phyloP scores from a whole-genome alignment of 1,284 basidiomycete genomes.

The Irpex sp. region DNA sequence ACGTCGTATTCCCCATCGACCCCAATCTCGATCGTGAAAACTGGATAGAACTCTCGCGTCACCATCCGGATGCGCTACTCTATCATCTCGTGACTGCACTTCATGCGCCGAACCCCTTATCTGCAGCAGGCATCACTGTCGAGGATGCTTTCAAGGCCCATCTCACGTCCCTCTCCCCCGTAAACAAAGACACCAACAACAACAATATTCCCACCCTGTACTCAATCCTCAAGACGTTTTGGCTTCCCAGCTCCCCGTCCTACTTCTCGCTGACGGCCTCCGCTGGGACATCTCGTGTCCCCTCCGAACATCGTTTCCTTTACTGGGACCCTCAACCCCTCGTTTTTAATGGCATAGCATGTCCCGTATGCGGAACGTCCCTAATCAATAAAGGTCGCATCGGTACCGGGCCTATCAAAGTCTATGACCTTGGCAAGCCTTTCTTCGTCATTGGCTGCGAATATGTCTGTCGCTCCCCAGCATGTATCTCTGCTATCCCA shows the following conservation, averaged over 20 bases:
- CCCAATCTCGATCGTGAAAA: slow-evolving; percentile 52
- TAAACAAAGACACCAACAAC: slow-evolving; percentile 34
- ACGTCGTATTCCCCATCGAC: slow-evolving; percentile 37
- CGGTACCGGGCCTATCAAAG: slow-evolving; percentile 63
- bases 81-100: slow-evolving; percentile 50
- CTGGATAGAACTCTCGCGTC: slow-evolving; percentile 55
- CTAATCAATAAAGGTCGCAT: slow-evolving; percentile 66
- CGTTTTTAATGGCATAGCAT: slow-evolving; percentile 71
- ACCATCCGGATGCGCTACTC: slow-evolving; percentile 53
- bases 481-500: slow-evolving; percentile 42
- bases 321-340: slow-evolving; percentile 79
- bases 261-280: slow-evolving; percentile 75
- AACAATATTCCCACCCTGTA: slow-evolving; percentile 63
- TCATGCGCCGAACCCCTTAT: slow-evolving; percentile 52
- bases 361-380: slow-evolving; percentile 54
- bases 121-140: slow-evolving; percentile 52
- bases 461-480: slow-evolving; percentile 54
- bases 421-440: slow-evolving; percentile 70
- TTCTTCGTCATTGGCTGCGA: slow-evolving; percentile 81
- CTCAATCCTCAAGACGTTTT: slow-evolving; percentile 72
- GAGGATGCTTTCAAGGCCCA: slow-evolving; percentile 74
- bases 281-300: slow-evolving; percentile 56
- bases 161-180: slow-evolving; percentile 52
- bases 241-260: slow-evolving; percentile 69
- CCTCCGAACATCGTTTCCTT: slow-evolving; percentile 67